A percentile compares a stretch with the other conserved stretches of the same genome.
Evolutionary conservation across 805 yeast species (phyloP).

Genomic region (Isabelozyma gotoi): DNA sequence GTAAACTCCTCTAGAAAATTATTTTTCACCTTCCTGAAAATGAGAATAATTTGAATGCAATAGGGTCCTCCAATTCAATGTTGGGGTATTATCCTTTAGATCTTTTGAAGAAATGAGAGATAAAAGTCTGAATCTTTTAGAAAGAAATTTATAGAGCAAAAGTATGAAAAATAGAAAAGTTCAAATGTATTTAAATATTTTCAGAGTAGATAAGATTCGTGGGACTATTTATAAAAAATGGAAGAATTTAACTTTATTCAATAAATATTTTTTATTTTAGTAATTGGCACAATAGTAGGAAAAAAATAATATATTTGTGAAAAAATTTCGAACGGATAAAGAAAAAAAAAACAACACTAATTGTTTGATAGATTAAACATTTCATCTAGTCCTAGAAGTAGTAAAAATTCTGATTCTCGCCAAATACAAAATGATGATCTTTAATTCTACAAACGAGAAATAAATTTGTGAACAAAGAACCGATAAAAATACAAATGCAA

Average conservation of each 20-base stretch:
- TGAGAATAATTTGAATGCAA: too few relatives aligned
- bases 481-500: not conserved
- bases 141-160: not conserved
- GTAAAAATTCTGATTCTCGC: not conserved
- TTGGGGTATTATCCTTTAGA: too few relatives aligned
- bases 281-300: not conserved
- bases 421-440: not conserved
- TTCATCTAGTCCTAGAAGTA: not conserved
- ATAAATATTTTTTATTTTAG: not conserved
- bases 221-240: not conserved
- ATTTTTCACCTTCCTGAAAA: too few relatives aligned
- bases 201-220: not conserved
- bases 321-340: not conserved
- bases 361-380: too few relatives aligned
- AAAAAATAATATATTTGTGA: not conserved
- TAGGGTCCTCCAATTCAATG: too few relatives aligned
- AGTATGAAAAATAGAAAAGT: not conserved
- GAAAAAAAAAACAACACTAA: not conserved
- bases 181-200: not conserved
- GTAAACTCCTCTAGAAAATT: too few relatives aligned
- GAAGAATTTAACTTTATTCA: not conserved
- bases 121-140: too few relatives aligned
- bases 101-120: too few relatives aligned
- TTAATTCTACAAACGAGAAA: not conserved
- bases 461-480: not conserved